Percentiles rank a stretch among this genome's conserved stretches.
These are phyloP conservation scores for Ophiostoma sp. DNA, from an alignment of 2,329 filamentous ascomycete species.

Conservation along the genomic window DNA sequence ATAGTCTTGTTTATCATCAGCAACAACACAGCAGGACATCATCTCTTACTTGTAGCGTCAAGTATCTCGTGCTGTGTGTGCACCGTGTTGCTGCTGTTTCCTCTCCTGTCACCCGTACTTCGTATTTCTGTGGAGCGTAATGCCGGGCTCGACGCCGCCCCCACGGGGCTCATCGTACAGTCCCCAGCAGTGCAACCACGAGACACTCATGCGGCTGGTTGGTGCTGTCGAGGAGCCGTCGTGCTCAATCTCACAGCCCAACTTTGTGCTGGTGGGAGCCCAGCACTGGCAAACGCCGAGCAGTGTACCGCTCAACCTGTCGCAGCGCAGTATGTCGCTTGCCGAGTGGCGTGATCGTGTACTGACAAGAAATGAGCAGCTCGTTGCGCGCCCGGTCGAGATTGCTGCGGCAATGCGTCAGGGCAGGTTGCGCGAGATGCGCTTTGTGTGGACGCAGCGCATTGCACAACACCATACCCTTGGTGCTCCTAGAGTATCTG, in stretches of 20 bases:
- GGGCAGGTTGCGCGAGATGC: neutral
- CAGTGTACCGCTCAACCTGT: neutral
- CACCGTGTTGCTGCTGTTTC: neutral
- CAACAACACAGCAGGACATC: neutral
- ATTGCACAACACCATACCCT: neutral
- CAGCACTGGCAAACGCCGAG: no score
- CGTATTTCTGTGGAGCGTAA: neutral
- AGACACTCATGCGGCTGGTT: neutral
- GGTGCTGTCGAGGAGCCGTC: slow-evolving; percentile 8
- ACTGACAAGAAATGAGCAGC: slow-evolving; percentile 15
- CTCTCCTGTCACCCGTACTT: neutral
- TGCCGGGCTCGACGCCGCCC: neutral
- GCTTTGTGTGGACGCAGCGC: slow-evolving; percentile 15
- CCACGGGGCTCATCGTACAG: neutral
- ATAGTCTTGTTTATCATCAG: neutral
- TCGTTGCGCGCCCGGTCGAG: slow-evolving; percentile 19
- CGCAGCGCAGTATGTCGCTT: neutral
- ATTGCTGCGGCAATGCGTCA: neutral
- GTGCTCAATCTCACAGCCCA: neutral
- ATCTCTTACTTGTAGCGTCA: neutral
- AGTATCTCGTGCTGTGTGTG: neutral
- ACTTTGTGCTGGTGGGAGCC: no score
- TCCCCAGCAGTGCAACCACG: neutral
- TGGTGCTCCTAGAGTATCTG: no score
- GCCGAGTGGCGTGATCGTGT: slow-evolving; percentile 17